Evolutionary conservation across 805 yeast genomes (phyloP), one percentile per base, ranked within the genome.

Genomic region (Priceomyces haplophilus): DNA sequence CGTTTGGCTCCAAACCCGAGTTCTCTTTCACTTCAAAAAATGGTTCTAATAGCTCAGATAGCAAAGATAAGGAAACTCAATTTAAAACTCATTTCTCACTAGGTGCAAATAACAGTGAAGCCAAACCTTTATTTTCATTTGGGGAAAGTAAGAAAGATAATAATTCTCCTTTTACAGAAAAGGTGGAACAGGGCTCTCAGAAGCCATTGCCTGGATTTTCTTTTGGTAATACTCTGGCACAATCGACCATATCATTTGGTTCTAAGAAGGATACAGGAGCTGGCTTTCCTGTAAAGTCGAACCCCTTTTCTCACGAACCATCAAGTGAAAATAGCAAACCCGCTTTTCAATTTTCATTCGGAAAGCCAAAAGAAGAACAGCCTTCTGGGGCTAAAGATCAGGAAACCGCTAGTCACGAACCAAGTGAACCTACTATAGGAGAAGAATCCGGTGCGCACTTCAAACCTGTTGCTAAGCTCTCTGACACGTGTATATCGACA

Each of bases 401-500:
- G 12, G 55, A 58, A n/a, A 46, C 47, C n/a, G 50, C 46, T 10
- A 47, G 44, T 13, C 65, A 12, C 19, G 42, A 44, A 6, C 37
- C 33, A 3, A 42, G 45, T 7, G 45, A 40, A 18, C 76, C 65
- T 3, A 64, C 62, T 11, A 67, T 56, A 8, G 70, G 64, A 17
- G 73, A 71, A 31, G 78, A 67, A 36, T 75, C 72, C 44, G 73
- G 71, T 33, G 79, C 73, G 1, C 71, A 79, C 49, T 79, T 63
- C 35, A 46, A 53, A 19, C 70, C 73, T 1, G 58, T 67, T 34
- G 71, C 62, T 2, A 43, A 55, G 31, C 48, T 67, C 34, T 45
- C 58, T 1, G 64, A 69, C 16, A 75, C 79, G 37, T 72, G 82
- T 42, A 71, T 81, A 10, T 78, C 76, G 4, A 46, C 44, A 17